Evolutionary conservation across 768 basidiomycete genomes (phyloP), one percentile per base, ranked within the genome.

Genomic region (Leccinum fibrillosum): DNA sequence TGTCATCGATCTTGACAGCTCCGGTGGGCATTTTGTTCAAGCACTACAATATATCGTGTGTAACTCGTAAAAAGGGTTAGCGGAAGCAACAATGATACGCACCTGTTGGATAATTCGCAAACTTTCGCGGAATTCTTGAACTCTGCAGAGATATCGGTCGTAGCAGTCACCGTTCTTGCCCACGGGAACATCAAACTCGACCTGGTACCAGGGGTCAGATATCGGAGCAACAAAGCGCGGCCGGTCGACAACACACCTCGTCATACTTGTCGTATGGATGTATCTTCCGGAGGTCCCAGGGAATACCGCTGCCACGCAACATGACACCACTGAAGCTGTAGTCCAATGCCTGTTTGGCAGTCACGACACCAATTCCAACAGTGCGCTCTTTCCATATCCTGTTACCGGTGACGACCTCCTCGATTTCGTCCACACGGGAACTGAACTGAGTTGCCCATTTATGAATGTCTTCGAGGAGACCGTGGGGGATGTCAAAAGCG

Each of bases 331-430:
- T 92, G 80, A 99, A 98, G 59, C 86, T 82, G 73, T 94, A 98
- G 69, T 92, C 90, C 64, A 95, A 71, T 0, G 96, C 96, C 74
- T 99, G 77, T 72, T 97, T 87, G 19, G 94, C 94, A 21, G 92
- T 94, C 42, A 99, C 95, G 49, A 81, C 79, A 48, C 95, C 96
- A 52, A 99, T 83, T 9, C 89, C 94, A 53, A 97, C 76, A 7
- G 96, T 99, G 59, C 96, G 83, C 66, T 90, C 85, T 75, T 97
- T 97, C 96, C 97, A 98, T 75, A 99, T 96, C 68, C 96, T 86
- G 78, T 99, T 99, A 1, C 90, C 95, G 3, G 92, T 95, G 30
- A 99, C 87, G 63, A 99, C 94, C 75, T 98, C 95, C 76, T 99
- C 96, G 63, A 98, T 90, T 76, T 99, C 96, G 69, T 99, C 95